These are phyloP conservation scores for Saussurea involucrata DNA, from an alignment of 129 eudicot species.

Conservation along the genomic window DNA sequence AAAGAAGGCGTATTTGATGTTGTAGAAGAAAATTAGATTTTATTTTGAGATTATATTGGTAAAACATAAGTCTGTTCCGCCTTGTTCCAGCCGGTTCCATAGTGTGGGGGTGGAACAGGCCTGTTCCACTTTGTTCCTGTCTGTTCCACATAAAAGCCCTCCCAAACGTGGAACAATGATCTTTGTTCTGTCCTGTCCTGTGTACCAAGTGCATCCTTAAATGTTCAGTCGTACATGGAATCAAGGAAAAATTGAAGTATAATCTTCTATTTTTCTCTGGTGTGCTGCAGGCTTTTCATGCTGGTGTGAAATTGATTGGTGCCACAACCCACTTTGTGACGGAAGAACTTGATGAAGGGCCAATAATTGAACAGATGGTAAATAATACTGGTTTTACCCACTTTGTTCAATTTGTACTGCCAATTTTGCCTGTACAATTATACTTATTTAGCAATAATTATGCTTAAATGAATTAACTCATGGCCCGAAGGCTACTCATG, in stretches of 20 bases:
- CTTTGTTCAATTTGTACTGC: not conserved
- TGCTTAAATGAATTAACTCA: not conserved
- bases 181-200: too few relatives aligned
- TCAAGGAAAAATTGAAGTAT: not conserved
- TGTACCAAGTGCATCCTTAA: too few relatives aligned
- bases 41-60: too few relatives aligned
- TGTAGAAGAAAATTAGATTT: too few relatives aligned
- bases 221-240: not conserved
- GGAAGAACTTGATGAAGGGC: conserved; percentile 90
- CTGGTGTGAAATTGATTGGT: conserved; percentile 95
- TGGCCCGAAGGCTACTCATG: not conserved
- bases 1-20: too few relatives aligned
- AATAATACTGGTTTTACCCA: conserved; percentile 1
- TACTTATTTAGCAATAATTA: not conserved
- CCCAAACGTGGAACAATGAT: too few relatives aligned
- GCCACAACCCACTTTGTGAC: conserved; percentile 95
- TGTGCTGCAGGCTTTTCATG: conserved; percentile 73
- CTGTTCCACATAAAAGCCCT: too few relatives aligned
- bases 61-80: too few relatives aligned
- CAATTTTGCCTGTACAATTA: not conserved
- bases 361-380: conserved; percentile 97
- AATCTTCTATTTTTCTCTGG: not conserved
- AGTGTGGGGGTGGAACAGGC: too few relatives aligned
- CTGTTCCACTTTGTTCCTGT: too few relatives aligned
- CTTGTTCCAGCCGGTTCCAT: too few relatives aligned